Evolutionary conservation across 2,329 filamentous ascomycete genomes (phyloP).

Genomic region (Alternaria sp.): DNA sequence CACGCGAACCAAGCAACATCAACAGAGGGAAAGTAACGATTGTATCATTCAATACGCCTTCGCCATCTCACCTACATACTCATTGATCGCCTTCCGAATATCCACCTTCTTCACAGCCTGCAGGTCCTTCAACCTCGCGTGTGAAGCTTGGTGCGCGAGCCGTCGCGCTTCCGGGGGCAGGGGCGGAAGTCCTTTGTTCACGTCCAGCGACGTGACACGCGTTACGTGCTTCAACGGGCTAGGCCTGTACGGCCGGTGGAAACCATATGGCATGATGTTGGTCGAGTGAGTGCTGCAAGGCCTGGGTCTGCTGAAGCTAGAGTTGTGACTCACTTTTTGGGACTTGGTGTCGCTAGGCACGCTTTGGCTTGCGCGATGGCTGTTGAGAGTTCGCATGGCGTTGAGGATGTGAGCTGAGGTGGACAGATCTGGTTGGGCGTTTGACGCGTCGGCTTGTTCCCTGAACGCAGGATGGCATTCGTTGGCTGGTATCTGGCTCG

Average conservation of each 20-base stretch:
- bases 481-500: not conserved
- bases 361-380: not conserved
- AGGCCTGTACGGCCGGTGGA: conserved; percentile 9
- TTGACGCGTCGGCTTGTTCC: not conserved
- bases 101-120: not conserved
- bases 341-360: not conserved
- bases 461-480: not conserved
- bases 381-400: not conserved
- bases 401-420: not conserved
- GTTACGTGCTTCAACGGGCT: conserved; percentile 4
- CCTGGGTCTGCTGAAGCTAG: not conserved
- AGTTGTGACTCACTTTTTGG: not conserved
- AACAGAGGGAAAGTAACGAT: not conserved
- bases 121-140: not conserved
- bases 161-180: conserved; percentile 6
- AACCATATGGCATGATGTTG: not conserved
- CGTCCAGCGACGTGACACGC: not conserved
- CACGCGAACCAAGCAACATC: not conserved
- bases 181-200: conserved; percentile 15
- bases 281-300: not conserved
- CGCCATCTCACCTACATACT: not conserved
- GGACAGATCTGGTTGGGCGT: not conserved
- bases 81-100: not conserved
- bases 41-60: not conserved
- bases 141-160: not conserved